A percentile compares a stretch with the other conserved stretches of the same genome.
Evolutionary conservation across 2,329 filamentous ascomycete genomes (phyloP).

Genomic region (Sphaerulina vaccinii): DNA sequence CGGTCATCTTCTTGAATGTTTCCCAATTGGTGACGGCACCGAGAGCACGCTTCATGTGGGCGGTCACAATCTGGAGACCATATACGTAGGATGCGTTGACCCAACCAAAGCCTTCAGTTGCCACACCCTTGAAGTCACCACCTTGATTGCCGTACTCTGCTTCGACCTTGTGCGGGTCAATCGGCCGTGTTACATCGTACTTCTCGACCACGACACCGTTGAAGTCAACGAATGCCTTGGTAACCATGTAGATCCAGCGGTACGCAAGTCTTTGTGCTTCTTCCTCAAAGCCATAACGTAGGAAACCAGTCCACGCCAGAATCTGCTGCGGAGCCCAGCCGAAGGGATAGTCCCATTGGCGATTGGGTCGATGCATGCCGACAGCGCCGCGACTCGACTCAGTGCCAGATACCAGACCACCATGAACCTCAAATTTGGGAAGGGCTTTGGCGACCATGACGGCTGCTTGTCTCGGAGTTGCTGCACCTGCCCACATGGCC

Average conservation of each 20-base stretch:
- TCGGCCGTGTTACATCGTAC: slow-evolving; percentile 88
- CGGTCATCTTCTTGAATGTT: slow-evolving; percentile 65
- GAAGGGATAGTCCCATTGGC: slow-evolving; percentile 98
- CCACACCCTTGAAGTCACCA: slow-evolving; percentile 89
- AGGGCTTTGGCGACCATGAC: slow-evolving; percentile 76
- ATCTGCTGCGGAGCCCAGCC: slow-evolving; percentile 99
- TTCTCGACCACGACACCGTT: slow-evolving; percentile 98
- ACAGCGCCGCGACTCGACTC: slow-evolving; percentile 81
- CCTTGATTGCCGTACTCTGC: slow-evolving; percentile 98
- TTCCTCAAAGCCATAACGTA: slow-evolving; percentile 86
- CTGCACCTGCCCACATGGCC: slow-evolving; percentile 93
- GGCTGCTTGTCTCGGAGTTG: slow-evolving; percentile 81
- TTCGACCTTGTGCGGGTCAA: slow-evolving; percentile 90
- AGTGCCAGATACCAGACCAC: slow-evolving; percentile 85
- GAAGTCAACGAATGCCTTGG: slow-evolving; percentile 96
- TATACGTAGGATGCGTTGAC: slow-evolving; percentile 98
- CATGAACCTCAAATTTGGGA: slow-evolving; percentile 82
- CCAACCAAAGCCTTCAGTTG: slow-evolving; percentile 97
- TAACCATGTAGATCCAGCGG: slow-evolving; percentile 98
- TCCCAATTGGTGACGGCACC: slow-evolving; percentile 86
- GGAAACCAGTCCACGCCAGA: slow-evolving; percentile 89
- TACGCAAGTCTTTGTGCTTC: slow-evolving; percentile 89
- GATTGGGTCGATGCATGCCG: slow-evolving; percentile 79
- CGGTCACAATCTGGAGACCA: slow-evolving; percentile 81
- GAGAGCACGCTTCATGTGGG: slow-evolving; percentile 84